Percentiles rank a stretch among this genome's conserved stretches.
Evolutionary conservation across 2,329 filamentous ascomycete species (phyloP).

Genomic region (Colletotrichum tofieldiae): DNA sequence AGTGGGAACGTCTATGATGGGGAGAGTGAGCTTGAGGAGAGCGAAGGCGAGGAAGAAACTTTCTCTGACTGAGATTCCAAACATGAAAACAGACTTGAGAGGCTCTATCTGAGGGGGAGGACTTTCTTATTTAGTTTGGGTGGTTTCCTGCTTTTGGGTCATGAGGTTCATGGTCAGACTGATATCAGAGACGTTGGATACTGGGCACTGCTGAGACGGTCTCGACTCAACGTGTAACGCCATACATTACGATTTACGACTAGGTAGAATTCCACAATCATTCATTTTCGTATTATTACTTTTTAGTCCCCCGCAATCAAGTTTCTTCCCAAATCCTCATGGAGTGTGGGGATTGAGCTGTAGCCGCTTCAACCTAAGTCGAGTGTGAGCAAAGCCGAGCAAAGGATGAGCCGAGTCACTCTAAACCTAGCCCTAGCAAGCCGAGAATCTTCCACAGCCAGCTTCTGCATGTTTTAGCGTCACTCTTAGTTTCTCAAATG

Average conservation of each 20-base stretch:
- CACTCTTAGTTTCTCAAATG: no score
- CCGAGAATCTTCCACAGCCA: no score
- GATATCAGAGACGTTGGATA: not conserved
- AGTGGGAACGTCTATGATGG: constrained; percentile 44
- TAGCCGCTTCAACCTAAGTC: not conserved
- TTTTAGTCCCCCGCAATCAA: not conserved
- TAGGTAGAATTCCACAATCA: no score
- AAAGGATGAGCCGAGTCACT: no score
- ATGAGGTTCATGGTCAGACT: not conserved
- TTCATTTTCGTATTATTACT: not conserved
- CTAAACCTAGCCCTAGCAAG: no score
- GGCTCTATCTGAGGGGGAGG: not conserved
- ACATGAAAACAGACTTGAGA: not conserved
- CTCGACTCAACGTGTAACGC: not conserved
- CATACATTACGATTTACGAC: not conserved
- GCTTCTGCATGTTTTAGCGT: no score
- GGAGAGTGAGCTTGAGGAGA: constrained; percentile 38
- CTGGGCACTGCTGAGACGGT: not conserved
- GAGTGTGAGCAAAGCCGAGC: no score
- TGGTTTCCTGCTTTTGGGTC: not conserved
- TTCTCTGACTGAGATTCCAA: constrained; percentile 22
- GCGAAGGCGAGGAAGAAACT: constrained; percentile 31
- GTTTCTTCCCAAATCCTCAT: not conserved
- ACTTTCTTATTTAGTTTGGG: not conserved
- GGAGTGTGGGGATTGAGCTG: not conserved